Percentiles rank a stretch among this genome's conserved stretches.
Evolutionary conservation across 257 asterid genomes (phyloP).

Genomic region (Solanum pinnatisectum): DNA sequence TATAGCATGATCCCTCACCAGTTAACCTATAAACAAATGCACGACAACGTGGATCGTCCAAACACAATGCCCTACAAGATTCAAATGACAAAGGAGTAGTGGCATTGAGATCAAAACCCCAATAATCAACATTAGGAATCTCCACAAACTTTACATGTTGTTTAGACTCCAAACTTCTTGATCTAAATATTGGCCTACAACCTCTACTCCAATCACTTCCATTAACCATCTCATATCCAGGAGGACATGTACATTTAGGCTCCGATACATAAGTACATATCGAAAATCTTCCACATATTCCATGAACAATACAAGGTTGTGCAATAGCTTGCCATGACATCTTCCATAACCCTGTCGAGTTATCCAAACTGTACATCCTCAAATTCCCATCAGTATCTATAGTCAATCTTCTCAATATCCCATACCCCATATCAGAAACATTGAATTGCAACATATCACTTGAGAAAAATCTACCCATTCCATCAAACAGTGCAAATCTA

Average conservation of each 20-base stretch:
- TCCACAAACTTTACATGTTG: slow-evolving; percentile 30
- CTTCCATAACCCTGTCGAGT: slow-evolving; percentile 48
- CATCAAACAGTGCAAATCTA: slow-evolving; percentile 44
- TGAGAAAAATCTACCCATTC: slow-evolving; percentile 40
- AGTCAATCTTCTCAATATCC: slow-evolving; percentile 41
- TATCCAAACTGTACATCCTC: slow-evolving; percentile 46
- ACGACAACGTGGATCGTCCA: slow-evolving; percentile 24
- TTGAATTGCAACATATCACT: slow-evolving; percentile 41
- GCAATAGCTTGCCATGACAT: slow-evolving; percentile 51
- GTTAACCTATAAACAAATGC: slow-evolving; percentile 41
- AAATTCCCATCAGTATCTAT: slow-evolving; percentile 65
- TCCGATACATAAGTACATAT: slow-evolving; percentile 35
- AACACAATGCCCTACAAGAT: slow-evolving; percentile 25
- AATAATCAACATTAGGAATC: slow-evolving; percentile 48
- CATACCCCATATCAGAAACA: slow-evolving; percentile 47
- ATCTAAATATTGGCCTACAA: slow-evolving; percentile 33
- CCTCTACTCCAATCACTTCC: slow-evolving; percentile 45
- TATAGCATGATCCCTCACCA: slow-evolving; percentile 39
- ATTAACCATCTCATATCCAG: slow-evolving; percentile 32
- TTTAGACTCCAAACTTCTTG: background rate
- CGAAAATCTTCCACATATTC: slow-evolving; percentile 59
- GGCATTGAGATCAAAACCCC: slow-evolving; percentile 46
- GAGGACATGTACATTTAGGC: slow-evolving; percentile 49
- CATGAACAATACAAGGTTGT: slow-evolving; percentile 41
- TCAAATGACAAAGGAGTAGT: slow-evolving; percentile 18